These are phyloP conservation scores for Parascedosporium putredinis DNA, from an alignment of 2,329 filamentous ascomycete species.

Conservation along the genomic window DNA sequence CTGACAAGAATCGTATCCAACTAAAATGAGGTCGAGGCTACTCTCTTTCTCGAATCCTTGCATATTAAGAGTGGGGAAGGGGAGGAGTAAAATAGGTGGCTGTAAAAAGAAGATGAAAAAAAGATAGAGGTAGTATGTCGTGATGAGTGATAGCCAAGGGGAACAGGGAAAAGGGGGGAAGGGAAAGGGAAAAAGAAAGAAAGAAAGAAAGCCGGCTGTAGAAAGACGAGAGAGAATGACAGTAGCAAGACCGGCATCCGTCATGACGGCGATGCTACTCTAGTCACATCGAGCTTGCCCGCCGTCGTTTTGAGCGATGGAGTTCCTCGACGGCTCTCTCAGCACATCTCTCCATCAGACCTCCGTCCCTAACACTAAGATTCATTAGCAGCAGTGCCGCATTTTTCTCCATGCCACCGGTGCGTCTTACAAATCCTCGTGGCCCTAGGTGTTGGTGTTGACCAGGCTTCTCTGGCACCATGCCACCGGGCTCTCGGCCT, in stretches of 20 bases:
- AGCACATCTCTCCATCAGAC: slow-evolving; percentile 12
- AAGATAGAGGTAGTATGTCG: too few species aligned
- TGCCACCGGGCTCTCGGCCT: neutral
- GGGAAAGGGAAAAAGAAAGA: neutral
- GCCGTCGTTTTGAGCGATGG: slow-evolving; percentile 27
- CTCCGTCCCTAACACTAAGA: slow-evolving; percentile 28
- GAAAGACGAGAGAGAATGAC: neutral
- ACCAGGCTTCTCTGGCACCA: neutral
- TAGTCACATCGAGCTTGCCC: slow-evolving; percentile 28
- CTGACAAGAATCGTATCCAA: neutral
- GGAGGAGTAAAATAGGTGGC: neutral
- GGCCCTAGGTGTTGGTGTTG: neutral
- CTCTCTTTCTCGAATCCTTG: neutral
- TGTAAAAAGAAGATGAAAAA: neutral
- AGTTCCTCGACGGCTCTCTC: slow-evolving; percentile 8
- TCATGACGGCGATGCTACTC: too few species aligned
- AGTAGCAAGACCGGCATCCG: neutral
- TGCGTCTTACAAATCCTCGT: neutral
- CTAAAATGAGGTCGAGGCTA: neutral
- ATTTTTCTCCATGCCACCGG: slow-evolving; percentile 26
- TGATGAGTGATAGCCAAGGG: too few species aligned
- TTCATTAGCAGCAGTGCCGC: slow-evolving; percentile 38
- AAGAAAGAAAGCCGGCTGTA: neutral
- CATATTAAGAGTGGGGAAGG: neutral
- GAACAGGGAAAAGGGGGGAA: too few species aligned